Evolutionary conservation across 805 yeast genomes (phyloP).

Genomic region (Suhomyces kilbournensis): DNA sequence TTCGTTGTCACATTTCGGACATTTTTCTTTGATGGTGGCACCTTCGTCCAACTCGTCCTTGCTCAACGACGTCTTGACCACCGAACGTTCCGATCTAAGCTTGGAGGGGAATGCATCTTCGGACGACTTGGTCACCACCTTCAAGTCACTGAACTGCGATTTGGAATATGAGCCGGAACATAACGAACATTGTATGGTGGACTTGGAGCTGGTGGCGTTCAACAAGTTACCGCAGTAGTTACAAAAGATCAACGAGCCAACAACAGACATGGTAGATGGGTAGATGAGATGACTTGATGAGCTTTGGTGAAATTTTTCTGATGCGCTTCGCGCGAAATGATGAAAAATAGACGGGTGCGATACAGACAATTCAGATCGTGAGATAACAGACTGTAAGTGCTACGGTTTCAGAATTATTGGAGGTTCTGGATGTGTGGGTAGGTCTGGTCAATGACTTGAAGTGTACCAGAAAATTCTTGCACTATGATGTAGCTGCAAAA

Average conservation of each 20-base stretch:
- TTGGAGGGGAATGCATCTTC: slow-evolving; percentile 93
- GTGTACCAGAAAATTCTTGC: no score
- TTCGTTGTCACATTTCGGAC: slow-evolving; percentile 98
- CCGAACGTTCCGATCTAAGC: slow-evolving; percentile 75
- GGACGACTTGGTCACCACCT: slow-evolving; percentile 83
- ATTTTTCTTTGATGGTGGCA: slow-evolving; percentile 93
- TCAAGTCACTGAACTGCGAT: slow-evolving; percentile 65
- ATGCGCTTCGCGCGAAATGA: background rate
- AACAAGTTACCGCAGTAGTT: slow-evolving; percentile 87
- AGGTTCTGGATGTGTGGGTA: no score
- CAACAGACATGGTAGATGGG: slow-evolving; percentile 69
- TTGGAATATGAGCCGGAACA: slow-evolving; percentile 45
- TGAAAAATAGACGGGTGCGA: no score
- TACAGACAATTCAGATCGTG: no score
- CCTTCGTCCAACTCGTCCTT: slow-evolving; percentile 86
- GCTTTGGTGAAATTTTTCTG: background rate
- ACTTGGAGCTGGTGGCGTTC: slow-evolving; percentile 55
- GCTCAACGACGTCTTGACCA: slow-evolving; percentile 81
- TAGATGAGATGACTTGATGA: background rate
- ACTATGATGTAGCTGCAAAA: no score
- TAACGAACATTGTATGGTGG: slow-evolving; percentile 54
- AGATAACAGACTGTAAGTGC: no score
- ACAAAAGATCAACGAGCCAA: slow-evolving; percentile 94
- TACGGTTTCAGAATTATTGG: no score
- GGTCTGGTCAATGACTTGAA: no score